Base-by-base conservation (phyloP, 1,139 yeast genomes). In the Pichia sp. region DNA sequence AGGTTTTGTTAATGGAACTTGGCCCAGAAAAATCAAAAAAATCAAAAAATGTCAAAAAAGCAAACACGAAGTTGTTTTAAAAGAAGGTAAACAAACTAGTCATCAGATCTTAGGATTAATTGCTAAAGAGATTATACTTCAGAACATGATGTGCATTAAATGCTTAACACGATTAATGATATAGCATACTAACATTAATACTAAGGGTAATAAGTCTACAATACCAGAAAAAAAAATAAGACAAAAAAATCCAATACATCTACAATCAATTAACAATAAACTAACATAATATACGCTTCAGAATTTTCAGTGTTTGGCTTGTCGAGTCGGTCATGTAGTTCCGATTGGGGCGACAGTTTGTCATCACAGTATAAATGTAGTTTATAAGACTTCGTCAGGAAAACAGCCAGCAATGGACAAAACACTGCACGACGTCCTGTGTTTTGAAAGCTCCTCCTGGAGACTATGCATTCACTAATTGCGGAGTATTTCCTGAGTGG, bases 311-410 rank as follows among this genome's bases (percentile, higher is more conserved):
- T 73, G 80, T 76, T 70, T 67, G 70, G 70, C 68, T 53, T 56
- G 75, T 75, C 81, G 81, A 74, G 68, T 78, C 83, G 75, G 73
- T 78, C 82, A 78, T 73, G 63, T 60, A 59, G 61, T 63, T 77
- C 79, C 77, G 82, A 70, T 76, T 78, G 82, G 83, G 83, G 83
- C 82, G 82, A 77, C 82, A 76, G 60, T 70, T 66, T 66, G 75
- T 77, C 81, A 76, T 77, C 81, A 76, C 64, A 44, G 58, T 50
- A 57, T 49, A 51, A 46, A 47, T 41, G 47, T 25, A 8, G 25
- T 10, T n/a, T 19, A 29, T 13, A 7, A 16, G 13, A 10, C 18
- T 14, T 16, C 11, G 18, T 22, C 18, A 33, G 16, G 10, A 33
- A 33, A 33, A 36, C 9, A 36, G 18, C 9, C 19, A 36, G 11